These are phyloP conservation scores for Thraustotheca clavata DNA, from an alignment of 352 stramenopile genomes.

Conservation along the genomic window DNA sequence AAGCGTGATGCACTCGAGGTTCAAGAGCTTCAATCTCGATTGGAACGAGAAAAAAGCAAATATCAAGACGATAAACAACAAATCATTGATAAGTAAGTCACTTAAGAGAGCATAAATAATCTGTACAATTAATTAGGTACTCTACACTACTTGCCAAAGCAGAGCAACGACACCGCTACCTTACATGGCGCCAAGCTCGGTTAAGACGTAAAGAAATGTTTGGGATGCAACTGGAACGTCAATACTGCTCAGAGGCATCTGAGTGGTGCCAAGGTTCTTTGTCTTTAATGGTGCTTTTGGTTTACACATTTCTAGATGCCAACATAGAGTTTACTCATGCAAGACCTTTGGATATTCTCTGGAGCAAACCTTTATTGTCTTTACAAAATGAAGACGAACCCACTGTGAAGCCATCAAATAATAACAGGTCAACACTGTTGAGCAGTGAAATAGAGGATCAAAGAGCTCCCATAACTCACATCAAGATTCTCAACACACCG, in stretches of 20 bases:
- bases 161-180: background rate
- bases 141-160: background rate
- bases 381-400: no score
- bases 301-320: background rate
- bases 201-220: background rate
- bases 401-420: no score
- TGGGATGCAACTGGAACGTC: background rate
- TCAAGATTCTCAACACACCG: background rate
- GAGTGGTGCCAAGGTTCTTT: constrained; percentile 2
- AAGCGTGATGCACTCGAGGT: background rate
- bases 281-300: background rate
- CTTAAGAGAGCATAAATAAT: background rate
- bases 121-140: background rate
- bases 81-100: constrained; percentile 4
- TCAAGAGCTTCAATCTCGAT: background rate
- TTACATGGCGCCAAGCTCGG: constrained; percentile 7
- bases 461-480: background rate
- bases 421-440: background rate
- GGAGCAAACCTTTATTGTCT: no score
- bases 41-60: background rate
- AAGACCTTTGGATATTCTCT: no score
- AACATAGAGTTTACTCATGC: background rate
- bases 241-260: background rate
- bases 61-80: background rate
- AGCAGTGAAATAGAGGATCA: background rate